Base-by-base conservation (phyloP, 805 yeast species). In the Suhomyces emberorum region DNA sequence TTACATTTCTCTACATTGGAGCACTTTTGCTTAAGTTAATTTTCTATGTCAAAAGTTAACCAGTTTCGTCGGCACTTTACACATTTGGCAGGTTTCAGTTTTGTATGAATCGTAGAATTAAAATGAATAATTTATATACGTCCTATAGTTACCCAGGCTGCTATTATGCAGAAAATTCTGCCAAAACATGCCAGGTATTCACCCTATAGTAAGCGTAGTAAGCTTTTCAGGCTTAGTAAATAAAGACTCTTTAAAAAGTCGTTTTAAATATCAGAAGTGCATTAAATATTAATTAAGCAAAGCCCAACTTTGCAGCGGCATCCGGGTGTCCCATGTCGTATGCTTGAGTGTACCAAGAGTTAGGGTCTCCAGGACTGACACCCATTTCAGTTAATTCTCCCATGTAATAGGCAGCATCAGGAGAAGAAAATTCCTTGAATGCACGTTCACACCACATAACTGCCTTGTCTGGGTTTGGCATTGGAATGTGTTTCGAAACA, bases 391-490 rank as follows among this genome's bases (percentile, higher is more conserved):
- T 61, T 32, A 65, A 52, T 25, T 55, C 49, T 3, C 69, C 73
- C 70, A 65, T 62, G 33, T 56, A 57, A 36, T 47, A 63, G 36
- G 48, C 56, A n/a, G 71, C 71, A 26, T 67, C 70, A 2, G 70
- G 57, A 5, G 58, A 48, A 8, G 51, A 48, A 40, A 59, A 65
- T 43, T 66, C 72, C 41, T 58, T 56, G 20, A 65, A 52, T 2
- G 73, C 73, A 4, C 70, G 46, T 24, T 67, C 70, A 42, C 70
- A 64, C 72, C 73, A 68, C 51, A 56, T 56, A 14, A 63, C 47
- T 1, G 72, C 71, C 43, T 51, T 54, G 22, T 59, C 63, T 1
- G 63, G 65, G 32, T 58, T 57, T 5, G 68, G 61, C 15, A 41
- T 39, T 7, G 70, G 69, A 30, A 68, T 58, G 33, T 63, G 60